Percentiles rank a stretch among this genome's conserved stretches.
Evolutionary conservation across 768 basidiomycete genomes (phyloP).

Genomic region (Leccinum variicolor): DNA sequence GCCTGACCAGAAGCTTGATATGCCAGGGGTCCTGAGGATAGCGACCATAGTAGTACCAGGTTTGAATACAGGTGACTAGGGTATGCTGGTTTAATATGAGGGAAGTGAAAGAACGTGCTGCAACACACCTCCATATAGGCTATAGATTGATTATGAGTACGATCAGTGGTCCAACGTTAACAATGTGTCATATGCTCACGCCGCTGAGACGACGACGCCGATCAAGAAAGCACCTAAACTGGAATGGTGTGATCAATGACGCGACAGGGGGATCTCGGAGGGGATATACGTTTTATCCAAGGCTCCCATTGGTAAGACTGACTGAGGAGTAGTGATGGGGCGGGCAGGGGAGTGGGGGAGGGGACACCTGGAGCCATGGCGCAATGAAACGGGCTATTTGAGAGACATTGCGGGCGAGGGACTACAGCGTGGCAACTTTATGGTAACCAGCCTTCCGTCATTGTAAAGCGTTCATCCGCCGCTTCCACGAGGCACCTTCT

Average conservation of each 20-base stretch:
- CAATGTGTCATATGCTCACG: constrained; percentile 35
- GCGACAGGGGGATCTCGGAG: neutral
- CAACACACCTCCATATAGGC: constrained; percentile 49
- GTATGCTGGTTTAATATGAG: constrained; percentile 2
- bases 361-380: neutral
- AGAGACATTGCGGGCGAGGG: constrained; percentile 3
- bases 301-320: constrained; percentile 10
- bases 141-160: constrained; percentile 18
- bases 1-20: constrained; percentile 45
- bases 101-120: neutral
- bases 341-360: neutral
- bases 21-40: constrained; percentile 52
- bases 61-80: constrained; percentile 54
- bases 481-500: constrained; percentile 14
- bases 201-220: constrained; percentile 51
- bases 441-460: constrained; percentile 21
- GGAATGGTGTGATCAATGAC: constrained; percentile 1
- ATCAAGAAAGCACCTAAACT: constrained; percentile 55
- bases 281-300: constrained; percentile 39
- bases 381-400: constrained; percentile 14
- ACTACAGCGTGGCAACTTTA: constrained; percentile 5
- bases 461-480: constrained; percentile 24
- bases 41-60: constrained; percentile 51
- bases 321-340: neutral
- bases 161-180: constrained; percentile 1